Percentiles rank a stretch among this genome's conserved stretches.
Evolutionary conservation across 805 yeast species (phyloP).

Genomic region (Monosporozyma siamensis): DNA sequence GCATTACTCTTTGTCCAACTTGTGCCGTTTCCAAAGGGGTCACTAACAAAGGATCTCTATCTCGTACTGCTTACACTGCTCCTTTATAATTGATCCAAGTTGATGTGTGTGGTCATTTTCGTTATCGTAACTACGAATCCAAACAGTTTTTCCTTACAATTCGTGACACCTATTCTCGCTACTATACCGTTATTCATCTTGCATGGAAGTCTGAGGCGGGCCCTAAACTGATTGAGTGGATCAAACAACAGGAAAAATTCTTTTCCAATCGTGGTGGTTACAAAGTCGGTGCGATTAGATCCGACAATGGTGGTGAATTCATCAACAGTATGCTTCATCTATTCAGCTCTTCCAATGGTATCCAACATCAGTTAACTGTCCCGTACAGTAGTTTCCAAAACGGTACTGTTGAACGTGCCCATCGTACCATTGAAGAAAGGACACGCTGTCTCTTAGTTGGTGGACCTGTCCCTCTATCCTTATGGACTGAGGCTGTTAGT

Average conservation of each 20-base stretch:
- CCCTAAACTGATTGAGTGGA: constrained; percentile 3
- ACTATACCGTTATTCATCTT: constrained; percentile 6
- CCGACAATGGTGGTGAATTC: constrained; percentile 10
- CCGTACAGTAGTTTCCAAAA: constrained; percentile 11
- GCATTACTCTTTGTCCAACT: not conserved
- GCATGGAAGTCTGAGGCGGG: constrained; percentile 3
- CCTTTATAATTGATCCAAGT: constrained; percentile 6
- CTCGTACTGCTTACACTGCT: not conserved
- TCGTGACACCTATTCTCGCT: constrained; percentile 6
- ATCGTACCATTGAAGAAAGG: constrained; percentile 9
- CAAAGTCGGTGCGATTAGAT: constrained; percentile 5
- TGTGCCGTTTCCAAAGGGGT: constrained; percentile 3
- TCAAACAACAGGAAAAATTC: constrained; percentile 3
- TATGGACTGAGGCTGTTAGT: constrained; percentile 13
- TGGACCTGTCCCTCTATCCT: constrained; percentile 8
- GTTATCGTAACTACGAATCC: not conserved
- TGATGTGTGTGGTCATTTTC: constrained; percentile 5
- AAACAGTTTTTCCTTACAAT: constrained; percentile 5
- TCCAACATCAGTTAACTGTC: constrained; percentile 10
- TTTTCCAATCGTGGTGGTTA: constrained; percentile 5
- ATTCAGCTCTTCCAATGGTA: constrained; percentile 3
- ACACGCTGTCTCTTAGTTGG: constrained; percentile 5
- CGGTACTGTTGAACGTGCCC: constrained; percentile 13
- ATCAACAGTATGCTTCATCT: not conserved
- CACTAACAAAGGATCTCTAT: constrained; percentile 8